A percentile compares a stretch with the other conserved stretches of the same genome.
phyloP scores from a whole-genome alignment of 345 rosid genomes.

The Lagerstroemia speciosa region DNA sequence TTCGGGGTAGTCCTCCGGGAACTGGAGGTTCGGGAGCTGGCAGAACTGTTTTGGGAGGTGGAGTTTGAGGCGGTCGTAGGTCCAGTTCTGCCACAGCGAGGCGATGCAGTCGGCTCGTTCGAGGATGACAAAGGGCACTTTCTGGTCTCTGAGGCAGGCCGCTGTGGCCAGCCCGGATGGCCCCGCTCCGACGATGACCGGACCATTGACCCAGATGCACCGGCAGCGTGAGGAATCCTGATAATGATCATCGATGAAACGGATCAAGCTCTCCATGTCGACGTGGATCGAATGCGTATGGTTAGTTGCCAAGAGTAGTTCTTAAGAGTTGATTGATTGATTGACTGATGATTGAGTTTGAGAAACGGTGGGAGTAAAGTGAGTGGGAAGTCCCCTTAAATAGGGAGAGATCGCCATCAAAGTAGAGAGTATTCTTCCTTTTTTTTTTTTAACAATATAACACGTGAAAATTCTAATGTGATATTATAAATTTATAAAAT shows the following conservation, averaged over 20 bases:
- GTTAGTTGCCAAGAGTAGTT: not conserved
- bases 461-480: too few relatives aligned
- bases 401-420: too few relatives aligned
- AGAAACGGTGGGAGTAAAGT: too few relatives aligned
- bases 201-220: conserved; percentile 34
- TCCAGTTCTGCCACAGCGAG: conserved; percentile 41
- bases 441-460: too few relatives aligned
- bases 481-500: too few relatives aligned
- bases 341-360: too few relatives aligned
- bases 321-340: not conserved
- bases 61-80: conserved; percentile 43
- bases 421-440: too few relatives aligned
- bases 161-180: conserved; percentile 36
- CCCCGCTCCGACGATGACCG: conserved; percentile 35
- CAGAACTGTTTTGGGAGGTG: conserved; percentile 50
- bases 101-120: conserved; percentile 40
- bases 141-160: conserved; percentile 38
- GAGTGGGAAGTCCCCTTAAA: too few relatives aligned
- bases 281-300: too few relatives aligned
- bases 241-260: not conserved
- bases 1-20: conserved; percentile 33
- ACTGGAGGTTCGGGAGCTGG: conserved; percentile 40
- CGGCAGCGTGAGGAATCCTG: conserved; percentile 14
- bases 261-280: conserved; percentile 13
- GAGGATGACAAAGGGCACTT: conserved; percentile 38